phyloP scores from a whole-genome alignment of 2,329 filamentous ascomycete species.

The Xylariaceae sp. region DNA sequence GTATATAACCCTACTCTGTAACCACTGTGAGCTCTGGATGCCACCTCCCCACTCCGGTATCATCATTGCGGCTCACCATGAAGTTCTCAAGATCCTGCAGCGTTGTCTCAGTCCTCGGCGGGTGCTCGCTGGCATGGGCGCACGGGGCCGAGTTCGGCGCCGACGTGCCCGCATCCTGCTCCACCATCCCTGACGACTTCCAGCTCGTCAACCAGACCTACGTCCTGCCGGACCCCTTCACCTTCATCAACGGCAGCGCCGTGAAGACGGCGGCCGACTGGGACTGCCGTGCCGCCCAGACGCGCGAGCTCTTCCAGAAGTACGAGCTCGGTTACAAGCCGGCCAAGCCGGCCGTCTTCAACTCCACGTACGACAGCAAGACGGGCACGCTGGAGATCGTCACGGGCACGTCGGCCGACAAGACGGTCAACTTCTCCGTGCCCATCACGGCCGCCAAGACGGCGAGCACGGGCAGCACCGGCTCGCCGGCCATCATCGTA shows the following conservation, averaged over 20 bases:
- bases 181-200: too few relatives aligned
- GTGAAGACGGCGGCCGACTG: slow-evolving; percentile 31
- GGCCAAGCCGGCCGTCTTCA: slow-evolving; percentile 26
- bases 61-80: too few relatives aligned
- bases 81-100: too few relatives aligned
- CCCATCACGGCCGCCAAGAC: slow-evolving; percentile 23
- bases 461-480: slow-evolving; percentile 28
- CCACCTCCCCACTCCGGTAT: too few relatives aligned
- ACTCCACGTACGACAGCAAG: slow-evolving; percentile 24
- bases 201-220: too few relatives aligned
- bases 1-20: too few relatives aligned
- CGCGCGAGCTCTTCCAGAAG: background rate
- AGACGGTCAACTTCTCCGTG: slow-evolving; percentile 25
- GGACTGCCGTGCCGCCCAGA: slow-evolving; percentile 27
- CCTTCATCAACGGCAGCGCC: slow-evolving; percentile 27
- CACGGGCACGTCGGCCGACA: slow-evolving; percentile 25
- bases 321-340: slow-evolving; percentile 23
- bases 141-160: too few relatives aligned
- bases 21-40: too few relatives aligned
- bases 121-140: too few relatives aligned
- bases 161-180: too few relatives aligned
- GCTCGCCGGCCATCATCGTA: slow-evolving; percentile 42
- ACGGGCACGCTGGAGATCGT: too few relatives aligned
- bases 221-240: slow-evolving; percentile 35
- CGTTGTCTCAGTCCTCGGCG: too few relatives aligned